phyloP scores from a whole-genome alignment of 352 stramenopile genomes.

The Pythium sp. region DNA sequence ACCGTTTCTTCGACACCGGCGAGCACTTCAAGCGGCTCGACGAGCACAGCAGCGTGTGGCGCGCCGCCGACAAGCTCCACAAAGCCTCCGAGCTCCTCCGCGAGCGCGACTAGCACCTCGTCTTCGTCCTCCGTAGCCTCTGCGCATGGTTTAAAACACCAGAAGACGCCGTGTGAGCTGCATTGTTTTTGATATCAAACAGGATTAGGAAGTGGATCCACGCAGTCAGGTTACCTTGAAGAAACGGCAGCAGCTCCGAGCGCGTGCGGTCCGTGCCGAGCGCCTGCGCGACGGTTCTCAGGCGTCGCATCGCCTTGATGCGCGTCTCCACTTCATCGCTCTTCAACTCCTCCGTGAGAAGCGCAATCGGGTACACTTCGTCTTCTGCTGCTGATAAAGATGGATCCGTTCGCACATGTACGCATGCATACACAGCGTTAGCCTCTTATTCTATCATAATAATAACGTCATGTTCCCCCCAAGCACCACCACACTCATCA shows the following conservation, averaged over 20 bases:
- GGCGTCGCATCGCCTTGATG: conserved; percentile 93
- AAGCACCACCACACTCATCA: neutral
- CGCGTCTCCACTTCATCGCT: conserved; percentile 90
- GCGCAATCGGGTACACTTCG: conserved; percentile 85
- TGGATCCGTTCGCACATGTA: neutral
- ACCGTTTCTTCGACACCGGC: conserved; percentile 93
- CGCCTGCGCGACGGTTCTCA: conserved; percentile 90
- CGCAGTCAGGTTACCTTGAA: conserved; percentile 45
- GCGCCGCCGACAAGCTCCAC: conserved; percentile 86
- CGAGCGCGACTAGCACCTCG: conserved; percentile 91
- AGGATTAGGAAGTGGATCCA: neutral
- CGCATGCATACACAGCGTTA: neutral
- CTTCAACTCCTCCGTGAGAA: conserved; percentile 92
- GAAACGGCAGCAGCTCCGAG: conserved; percentile 86
- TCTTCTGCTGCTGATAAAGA: conserved; percentile 39
- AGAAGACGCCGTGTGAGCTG: neutral
- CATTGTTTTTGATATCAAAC: conserved; percentile 11
- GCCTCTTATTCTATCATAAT: neutral
- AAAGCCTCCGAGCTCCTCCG: conserved; percentile 88
- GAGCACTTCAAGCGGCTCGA: conserved; percentile 91
- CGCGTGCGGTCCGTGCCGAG: conserved; percentile 84
- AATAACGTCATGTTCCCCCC: neutral
- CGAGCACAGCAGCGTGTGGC: conserved; percentile 54
- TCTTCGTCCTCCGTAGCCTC: conserved; percentile 92
- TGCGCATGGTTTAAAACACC: conserved; percentile 17